Percentiles rank a stretch among this genome's conserved stretches.
Evolutionary conservation across 2,329 filamentous ascomycete species (phyloP).

Genomic region (Ceratocystis lukuohia): DNA sequence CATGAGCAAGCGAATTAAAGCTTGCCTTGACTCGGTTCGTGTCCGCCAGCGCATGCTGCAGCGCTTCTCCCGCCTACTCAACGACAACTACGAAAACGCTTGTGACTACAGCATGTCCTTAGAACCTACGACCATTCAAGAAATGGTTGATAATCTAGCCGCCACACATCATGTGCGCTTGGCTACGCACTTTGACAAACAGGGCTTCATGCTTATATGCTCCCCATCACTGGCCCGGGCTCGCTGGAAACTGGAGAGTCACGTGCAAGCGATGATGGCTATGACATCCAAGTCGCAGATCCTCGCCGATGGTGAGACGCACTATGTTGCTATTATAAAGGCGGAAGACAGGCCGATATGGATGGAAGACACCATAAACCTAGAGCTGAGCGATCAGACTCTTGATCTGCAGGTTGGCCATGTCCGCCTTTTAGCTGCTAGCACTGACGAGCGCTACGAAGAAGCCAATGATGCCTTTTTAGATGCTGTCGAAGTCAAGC

Average conservation of each 20-base stretch:
- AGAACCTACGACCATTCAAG: constrained; percentile 50
- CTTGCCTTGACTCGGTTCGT: constrained; percentile 86
- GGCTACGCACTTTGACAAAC: constrained; percentile 51
- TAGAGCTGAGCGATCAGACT: constrained; percentile 61
- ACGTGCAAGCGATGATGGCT: constrained; percentile 74
- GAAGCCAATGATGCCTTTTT: constrained; percentile 68
- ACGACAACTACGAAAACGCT: constrained; percentile 89
- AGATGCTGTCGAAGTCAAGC: constrained; percentile 65
- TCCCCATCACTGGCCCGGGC: constrained; percentile 59
- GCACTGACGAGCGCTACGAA: constrained; percentile 63
- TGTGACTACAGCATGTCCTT: constrained; percentile 86
- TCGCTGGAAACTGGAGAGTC: constrained; percentile 44
- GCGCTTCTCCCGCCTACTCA: constrained; percentile 80
- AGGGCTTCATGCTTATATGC: constrained; percentile 70
- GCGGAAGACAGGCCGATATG: constrained; percentile 69
- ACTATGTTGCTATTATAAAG: constrained; percentile 43
- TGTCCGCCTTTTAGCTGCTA: constrained; percentile 75
- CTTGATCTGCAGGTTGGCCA: constrained; percentile 80
- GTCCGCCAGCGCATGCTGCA: constrained; percentile 94
- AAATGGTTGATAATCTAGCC: constrained; percentile 68
- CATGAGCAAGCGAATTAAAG: constrained; percentile 96
- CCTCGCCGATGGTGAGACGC: constrained; percentile 38
- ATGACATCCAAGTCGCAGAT: constrained; percentile 45
- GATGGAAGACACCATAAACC: constrained; percentile 62
- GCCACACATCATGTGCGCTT: constrained; percentile 80